phyloP scores from a whole-genome alignment of 2,329 filamentous ascomycete genomes.

The Nigrograna mackinnonii region DNA sequence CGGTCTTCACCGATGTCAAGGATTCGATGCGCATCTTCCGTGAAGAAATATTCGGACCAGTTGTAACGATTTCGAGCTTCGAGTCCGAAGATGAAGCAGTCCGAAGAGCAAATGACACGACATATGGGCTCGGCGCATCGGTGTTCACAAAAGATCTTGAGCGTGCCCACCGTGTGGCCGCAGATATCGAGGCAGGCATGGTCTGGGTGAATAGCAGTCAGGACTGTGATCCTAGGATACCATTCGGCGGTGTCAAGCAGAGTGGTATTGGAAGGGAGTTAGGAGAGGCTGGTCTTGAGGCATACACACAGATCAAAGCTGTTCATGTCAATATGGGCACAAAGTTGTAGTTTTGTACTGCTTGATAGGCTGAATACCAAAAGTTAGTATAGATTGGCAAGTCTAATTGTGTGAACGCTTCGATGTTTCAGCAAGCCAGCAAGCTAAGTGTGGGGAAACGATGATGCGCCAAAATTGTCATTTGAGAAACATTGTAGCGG shows the following conservation, averaged over 20 bases:
- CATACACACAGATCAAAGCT: constrained; percentile 4
- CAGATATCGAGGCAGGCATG: constrained; percentile 51
- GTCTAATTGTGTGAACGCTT: no score
- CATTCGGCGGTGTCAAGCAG: constrained; percentile 2
- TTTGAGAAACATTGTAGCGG: no score
- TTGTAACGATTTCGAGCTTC: constrained; percentile 66
- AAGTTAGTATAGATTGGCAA: no score
- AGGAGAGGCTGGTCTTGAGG: constrained; percentile 4
- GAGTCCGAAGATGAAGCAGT: constrained; percentile 54
- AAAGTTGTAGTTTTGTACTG: constrained; percentile 1
- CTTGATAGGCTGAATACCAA: no score
- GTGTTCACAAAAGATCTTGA: constrained; percentile 55
- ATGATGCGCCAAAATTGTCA: no score
- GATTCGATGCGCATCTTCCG: constrained; percentile 56
- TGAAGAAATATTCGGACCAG: constrained; percentile 64
- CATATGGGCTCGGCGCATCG: constrained; percentile 53
- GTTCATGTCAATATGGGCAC: constrained; percentile 4
- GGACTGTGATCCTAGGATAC: constrained; percentile 34
- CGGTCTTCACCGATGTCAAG: constrained; percentile 59
- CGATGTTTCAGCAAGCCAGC: no score
- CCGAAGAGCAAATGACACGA: constrained; percentile 47
- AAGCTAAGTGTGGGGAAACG: no score
- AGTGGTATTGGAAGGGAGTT: constrained; percentile 3
- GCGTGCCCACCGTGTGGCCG: constrained; percentile 48
- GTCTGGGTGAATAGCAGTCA: constrained; percentile 56